Conservation (phyloP, 1,284 basidiomycete genomes). For the Cystobasidium sp. region DNA sequence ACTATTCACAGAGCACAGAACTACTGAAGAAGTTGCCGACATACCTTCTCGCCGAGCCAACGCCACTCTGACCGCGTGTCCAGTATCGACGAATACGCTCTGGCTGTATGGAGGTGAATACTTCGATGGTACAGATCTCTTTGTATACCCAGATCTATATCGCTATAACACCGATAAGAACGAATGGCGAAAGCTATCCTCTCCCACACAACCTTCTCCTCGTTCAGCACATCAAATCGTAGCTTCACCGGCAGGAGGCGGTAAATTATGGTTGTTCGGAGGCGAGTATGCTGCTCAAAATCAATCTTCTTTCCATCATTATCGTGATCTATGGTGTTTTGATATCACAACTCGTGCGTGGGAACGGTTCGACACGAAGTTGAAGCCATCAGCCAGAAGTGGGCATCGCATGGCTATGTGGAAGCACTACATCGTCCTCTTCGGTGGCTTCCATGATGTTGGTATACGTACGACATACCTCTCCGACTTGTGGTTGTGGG, state of each 20-base stretch:
- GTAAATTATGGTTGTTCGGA: conserved; percentile 73
- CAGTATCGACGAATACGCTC: conserved; percentile 46
- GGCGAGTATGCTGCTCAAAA: conserved; percentile 84
- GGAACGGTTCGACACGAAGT: conserved; percentile 87
- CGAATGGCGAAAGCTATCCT: conserved; percentile 84
- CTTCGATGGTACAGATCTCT: conserved; percentile 71
- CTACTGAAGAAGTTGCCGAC: conserved; percentile 74
- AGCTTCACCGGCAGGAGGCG: conserved; percentile 71
- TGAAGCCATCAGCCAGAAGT: conserved; percentile 77
- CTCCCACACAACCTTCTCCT: conserved; percentile 73
- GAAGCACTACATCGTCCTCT: conserved; percentile 84
- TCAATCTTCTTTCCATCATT: conserved; percentile 89
- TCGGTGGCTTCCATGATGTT: conserved; percentile 61
- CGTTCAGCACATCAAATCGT: conserved; percentile 81
- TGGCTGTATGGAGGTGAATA: conserved; percentile 70
- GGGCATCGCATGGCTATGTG: conserved; percentile 91
- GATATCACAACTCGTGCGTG: conserved; percentile 75
- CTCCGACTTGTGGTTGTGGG: conserved; percentile 53
- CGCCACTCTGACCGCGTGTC: conserved; percentile 74
- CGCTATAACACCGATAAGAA: conserved; percentile 83
- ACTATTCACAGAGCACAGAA: conserved; percentile 54
- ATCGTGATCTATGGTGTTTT: conserved; percentile 74
- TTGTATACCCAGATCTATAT: conserved; percentile 80
- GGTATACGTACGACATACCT: conserved; percentile 51
- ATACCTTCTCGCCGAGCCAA: conserved; percentile 80